Evolutionary conservation across 257 asterid genomes (phyloP), one percentile per base, ranked within the genome.

Genomic region (Primulina tabacum): DNA sequence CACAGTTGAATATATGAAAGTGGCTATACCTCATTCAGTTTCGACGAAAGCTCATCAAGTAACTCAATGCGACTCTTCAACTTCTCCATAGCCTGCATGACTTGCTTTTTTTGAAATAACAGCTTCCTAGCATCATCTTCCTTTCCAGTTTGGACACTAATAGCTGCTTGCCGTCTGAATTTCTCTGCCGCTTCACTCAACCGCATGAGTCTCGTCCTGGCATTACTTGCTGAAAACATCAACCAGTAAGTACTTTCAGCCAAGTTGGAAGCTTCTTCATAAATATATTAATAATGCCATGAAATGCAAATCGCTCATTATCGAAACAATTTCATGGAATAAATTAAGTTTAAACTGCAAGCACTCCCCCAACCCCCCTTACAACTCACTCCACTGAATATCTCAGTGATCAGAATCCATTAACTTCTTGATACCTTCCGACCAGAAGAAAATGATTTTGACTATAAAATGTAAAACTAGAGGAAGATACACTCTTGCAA

Each of bases 111-210:
- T 71, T 90, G 96, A 73, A 81, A 82, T 35, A 90, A 87, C 72
- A 87, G 67, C 33, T 89, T 95, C 83, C 91, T 78, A 3, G 97
- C 99, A 64, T 87, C 96, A 75, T 86, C 75, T 79, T 90, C 97
- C 67, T 87, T 87, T 60, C 96, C 95, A 34, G 76, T 83, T 72
- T 68, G 95, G 73, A 89, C 88, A 82, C 77, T 85, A 56, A 82
- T 71, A 52, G 92, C 89, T 16, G 98, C 98, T 77, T 85, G 96
- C 26, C 84, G 77, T 64, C 82, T 86, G 80, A 93, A 91, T 79
- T 83, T 89, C 68, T 89, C 97, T 69, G 88, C 96, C 47, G 97
- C 97, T 82, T 90, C 97, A 71, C 94, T 84, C 82, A 93, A 81
- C 65, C 96, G 81, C 81, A 93, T 72, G 78, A 93, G 82, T 75